These are phyloP conservation scores for Lepidium aucheri DNA, from an alignment of 345 rosid genomes.

Conservation along the genomic window DNA sequence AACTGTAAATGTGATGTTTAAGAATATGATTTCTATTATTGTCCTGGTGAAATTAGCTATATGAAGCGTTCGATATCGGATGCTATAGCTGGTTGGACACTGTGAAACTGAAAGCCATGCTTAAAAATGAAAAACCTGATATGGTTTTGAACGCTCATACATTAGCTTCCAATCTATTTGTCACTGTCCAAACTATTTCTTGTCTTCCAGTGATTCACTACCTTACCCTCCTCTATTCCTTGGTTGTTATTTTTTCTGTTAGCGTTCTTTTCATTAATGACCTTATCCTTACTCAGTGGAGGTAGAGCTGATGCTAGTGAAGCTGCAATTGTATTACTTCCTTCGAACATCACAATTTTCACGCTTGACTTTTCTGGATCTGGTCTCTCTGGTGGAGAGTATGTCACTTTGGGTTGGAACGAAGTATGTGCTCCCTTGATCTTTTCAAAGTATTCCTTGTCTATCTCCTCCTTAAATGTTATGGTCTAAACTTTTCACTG, in stretches of 20 bases:
- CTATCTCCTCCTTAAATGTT: background rate
- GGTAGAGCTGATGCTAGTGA: slow-evolving; percentile 32
- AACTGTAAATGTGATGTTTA: background rate
- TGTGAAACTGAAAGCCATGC: background rate
- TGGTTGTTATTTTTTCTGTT: background rate
- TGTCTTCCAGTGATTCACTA: background rate
- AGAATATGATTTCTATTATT: background rate
- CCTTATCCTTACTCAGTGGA: slow-evolving; percentile 18
- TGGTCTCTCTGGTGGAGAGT: slow-evolving; percentile 81
- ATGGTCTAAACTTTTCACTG: background rate
- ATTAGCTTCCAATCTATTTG: background rate
- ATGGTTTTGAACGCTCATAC: background rate
- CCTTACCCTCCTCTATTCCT: background rate
- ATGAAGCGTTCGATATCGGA: background rate
- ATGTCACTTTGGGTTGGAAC: slow-evolving; percentile 82
- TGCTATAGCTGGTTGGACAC: background rate
- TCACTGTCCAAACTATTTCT: background rate
- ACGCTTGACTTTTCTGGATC: slow-evolving; percentile 94
- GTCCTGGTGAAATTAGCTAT: background rate
- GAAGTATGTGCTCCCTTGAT: slow-evolving; percentile 48
- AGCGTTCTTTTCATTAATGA: background rate
- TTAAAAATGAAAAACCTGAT: background rate
- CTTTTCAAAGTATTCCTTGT: background rate
- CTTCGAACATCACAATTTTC: slow-evolving; percentile 85
- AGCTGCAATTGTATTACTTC: slow-evolving; percentile 81